These are phyloP conservation scores for Tetrahymena malaccensis DNA, from an alignment of 73 alveolate species.

Conservation along the genomic window DNA sequence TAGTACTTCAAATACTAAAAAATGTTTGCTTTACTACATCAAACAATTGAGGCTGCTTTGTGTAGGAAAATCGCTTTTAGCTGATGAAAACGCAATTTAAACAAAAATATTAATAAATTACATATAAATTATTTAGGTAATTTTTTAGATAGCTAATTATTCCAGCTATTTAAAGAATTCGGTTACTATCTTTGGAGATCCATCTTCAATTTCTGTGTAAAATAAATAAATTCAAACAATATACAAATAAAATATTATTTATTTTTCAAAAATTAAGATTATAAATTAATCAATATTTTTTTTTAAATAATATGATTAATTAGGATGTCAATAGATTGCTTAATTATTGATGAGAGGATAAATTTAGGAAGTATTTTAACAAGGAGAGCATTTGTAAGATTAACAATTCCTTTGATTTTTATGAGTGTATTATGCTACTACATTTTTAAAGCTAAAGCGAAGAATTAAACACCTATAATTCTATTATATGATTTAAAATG, in stretches of 20 bases:
- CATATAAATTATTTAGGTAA: not conserved
- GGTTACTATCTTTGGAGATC: not conserved
- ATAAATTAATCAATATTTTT: too few relatives aligned
- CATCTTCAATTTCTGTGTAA: not conserved
- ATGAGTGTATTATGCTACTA: not conserved
- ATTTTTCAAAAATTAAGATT: too few relatives aligned
- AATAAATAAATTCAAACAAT: too few relatives aligned
- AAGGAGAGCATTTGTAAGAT: not conserved
- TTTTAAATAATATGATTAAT: too few relatives aligned
- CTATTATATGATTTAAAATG: not conserved
- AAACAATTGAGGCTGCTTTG: not conserved
- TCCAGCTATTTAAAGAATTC: not conserved
- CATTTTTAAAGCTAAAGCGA: not conserved
- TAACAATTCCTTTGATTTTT: not conserved
- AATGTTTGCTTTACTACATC: not conserved
- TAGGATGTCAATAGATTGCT: not conserved
- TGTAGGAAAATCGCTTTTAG: not conserved
- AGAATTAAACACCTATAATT: not conserved
- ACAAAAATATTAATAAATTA: not conserved
- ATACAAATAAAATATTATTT: too few relatives aligned
- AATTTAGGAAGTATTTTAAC: not conserved
- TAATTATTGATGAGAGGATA: not conserved
- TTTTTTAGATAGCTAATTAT: not conserved
- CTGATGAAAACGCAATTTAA: not conserved
- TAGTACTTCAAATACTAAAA: not conserved